These are phyloP conservation scores for Pseudomassariella vexata DNA, from an alignment of 2,329 filamentous ascomycete species.

Conservation along the genomic window DNA sequence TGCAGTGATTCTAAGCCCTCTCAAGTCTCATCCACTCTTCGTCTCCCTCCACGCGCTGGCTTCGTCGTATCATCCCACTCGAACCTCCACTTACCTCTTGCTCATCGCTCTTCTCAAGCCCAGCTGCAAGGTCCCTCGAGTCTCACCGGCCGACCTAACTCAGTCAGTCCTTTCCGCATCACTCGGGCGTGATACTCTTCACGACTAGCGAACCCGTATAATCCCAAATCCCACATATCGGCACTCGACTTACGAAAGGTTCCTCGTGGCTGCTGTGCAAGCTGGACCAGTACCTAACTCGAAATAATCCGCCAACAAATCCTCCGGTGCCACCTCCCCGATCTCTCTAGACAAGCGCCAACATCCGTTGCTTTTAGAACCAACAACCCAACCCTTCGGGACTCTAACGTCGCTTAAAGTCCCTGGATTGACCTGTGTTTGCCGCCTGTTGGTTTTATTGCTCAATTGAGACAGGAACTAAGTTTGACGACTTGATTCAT, in stretches of 20 bases:
- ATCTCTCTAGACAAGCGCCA: too few relatives aligned
- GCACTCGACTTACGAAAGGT: too few relatives aligned
- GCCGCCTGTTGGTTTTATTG: too few relatives aligned
- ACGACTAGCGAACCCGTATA: too few relatives aligned
- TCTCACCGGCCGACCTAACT: slow-evolving; percentile 6
- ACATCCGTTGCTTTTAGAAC: slow-evolving; percentile 6
- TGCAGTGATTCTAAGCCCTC: slow-evolving; percentile 5
- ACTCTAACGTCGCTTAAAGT: too few relatives aligned
- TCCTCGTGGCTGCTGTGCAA: slow-evolving; percentile 2
- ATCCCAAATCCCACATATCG: too few relatives aligned
- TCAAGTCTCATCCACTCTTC: slow-evolving; percentile 13
- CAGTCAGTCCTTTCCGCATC: slow-evolving; percentile 9
- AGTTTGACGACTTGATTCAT: too few relatives aligned
- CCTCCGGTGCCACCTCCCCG: too few relatives aligned
- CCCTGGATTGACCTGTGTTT: too few relatives aligned
- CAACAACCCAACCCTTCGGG: slow-evolving; percentile 5
- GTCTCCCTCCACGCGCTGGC: slow-evolving; percentile 22
- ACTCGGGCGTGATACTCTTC: not conserved
- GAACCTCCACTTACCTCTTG: slow-evolving; percentile 9
- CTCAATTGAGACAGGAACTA: too few relatives aligned
- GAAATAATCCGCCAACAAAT: not conserved
- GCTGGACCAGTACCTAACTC: too few relatives aligned
- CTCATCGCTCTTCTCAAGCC: not conserved
- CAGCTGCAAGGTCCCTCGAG: slow-evolving; percentile 1
- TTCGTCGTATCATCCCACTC: slow-evolving; percentile 20